phyloP scores from a whole-genome alignment of 352 stramenopile genomes.

The Globisporangium perplexum region DNA sequence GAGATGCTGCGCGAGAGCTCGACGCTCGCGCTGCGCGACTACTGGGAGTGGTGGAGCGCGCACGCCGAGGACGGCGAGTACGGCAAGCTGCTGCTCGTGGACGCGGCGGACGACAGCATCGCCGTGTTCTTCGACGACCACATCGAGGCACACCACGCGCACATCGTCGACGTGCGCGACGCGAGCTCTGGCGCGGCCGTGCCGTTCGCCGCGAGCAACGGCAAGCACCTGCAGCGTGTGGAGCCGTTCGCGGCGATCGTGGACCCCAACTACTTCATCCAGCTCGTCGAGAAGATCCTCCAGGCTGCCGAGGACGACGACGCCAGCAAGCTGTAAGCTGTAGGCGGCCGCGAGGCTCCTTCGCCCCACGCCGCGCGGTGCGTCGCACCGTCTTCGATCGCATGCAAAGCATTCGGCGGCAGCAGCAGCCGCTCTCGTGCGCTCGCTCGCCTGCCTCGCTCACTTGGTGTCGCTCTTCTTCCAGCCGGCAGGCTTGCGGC shows the following conservation, averaged over 20 bases:
- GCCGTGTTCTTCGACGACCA: slow-evolving; percentile 78
- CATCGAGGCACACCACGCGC: slow-evolving; percentile 60
- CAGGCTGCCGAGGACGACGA: slow-evolving; percentile 1
- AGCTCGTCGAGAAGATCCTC: slow-evolving; percentile 36
- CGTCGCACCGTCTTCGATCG: too few relatives aligned
- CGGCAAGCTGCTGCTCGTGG: slow-evolving; percentile 67
- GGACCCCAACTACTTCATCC: slow-evolving; percentile 67
- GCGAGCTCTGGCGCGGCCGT: slow-evolving; percentile 35
- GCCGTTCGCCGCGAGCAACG: slow-evolving; percentile 44
- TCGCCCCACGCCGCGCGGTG: not conserved
- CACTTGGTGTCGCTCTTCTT: slow-evolving; percentile 13
- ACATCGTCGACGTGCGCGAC: slow-evolving; percentile 81
- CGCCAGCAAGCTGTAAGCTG: slow-evolving; percentile 3
- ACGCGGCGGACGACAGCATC: slow-evolving; percentile 17
- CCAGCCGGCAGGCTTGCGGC: slow-evolving; percentile 27
- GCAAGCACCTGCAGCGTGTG: slow-evolving; percentile 61
- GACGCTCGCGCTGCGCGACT: slow-evolving; percentile 69
- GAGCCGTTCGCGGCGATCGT: slow-evolving; percentile 81
- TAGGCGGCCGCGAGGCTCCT: not conserved
- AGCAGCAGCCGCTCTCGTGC: not conserved
- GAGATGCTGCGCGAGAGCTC: slow-evolving; percentile 23
- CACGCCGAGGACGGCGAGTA: slow-evolving; percentile 73
- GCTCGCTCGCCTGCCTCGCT: too few relatives aligned
- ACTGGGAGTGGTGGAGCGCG: slow-evolving; percentile 84
- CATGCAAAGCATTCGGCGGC: too few relatives aligned